phyloP scores from a whole-genome alignment of 805 yeast species.

The Kodamaea kakaduensis region DNA sequence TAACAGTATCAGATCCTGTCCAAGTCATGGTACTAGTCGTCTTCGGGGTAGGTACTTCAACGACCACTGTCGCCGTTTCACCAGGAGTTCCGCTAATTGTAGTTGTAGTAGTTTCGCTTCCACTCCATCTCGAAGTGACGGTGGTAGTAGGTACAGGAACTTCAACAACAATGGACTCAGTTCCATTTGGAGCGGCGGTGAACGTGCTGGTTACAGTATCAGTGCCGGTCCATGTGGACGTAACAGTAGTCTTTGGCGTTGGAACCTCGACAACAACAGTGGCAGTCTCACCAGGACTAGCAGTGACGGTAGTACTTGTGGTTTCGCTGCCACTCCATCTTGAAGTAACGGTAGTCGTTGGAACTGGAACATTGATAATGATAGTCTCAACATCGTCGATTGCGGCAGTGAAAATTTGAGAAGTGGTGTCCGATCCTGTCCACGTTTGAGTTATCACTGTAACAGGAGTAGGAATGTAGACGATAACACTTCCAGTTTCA shows the following conservation, averaged over 20 bases:
- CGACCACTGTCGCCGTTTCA: slow-evolving; percentile 7
- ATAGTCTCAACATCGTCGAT: neutral
- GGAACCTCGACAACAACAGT: slow-evolving; percentile 6
- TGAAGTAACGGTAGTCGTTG: neutral
- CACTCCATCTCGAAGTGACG: slow-evolving; percentile 8
- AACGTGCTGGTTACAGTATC: slow-evolving; percentile 6
- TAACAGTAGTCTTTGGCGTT: neutral
- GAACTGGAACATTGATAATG: neutral
- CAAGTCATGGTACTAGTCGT: neutral
- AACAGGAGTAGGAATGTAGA: slow-evolving; percentile 7
- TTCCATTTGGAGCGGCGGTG: slow-evolving; percentile 5
- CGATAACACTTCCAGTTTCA: slow-evolving; percentile 11
- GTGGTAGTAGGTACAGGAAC: slow-evolving; percentile 13
- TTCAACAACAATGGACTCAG: slow-evolving; percentile 12
- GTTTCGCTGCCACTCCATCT: neutral
- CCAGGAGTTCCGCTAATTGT: slow-evolving; percentile 4
- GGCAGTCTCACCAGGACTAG: slow-evolving; percentile 14
- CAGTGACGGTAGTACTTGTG: slow-evolving; percentile 3
- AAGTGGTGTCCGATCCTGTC: slow-evolving; percentile 8
- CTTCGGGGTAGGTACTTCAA: slow-evolving; percentile 5
- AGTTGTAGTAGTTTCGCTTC: slow-evolving; percentile 3
- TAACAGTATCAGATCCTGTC: neutral
- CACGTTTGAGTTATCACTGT: slow-evolving; percentile 8
- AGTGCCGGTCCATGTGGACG: slow-evolving; percentile 6
- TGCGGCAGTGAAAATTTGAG: neutral